Evolutionary conservation across 73 alveolate genomes (phyloP).

Genomic region (Tetrahymena borealis): DNA sequence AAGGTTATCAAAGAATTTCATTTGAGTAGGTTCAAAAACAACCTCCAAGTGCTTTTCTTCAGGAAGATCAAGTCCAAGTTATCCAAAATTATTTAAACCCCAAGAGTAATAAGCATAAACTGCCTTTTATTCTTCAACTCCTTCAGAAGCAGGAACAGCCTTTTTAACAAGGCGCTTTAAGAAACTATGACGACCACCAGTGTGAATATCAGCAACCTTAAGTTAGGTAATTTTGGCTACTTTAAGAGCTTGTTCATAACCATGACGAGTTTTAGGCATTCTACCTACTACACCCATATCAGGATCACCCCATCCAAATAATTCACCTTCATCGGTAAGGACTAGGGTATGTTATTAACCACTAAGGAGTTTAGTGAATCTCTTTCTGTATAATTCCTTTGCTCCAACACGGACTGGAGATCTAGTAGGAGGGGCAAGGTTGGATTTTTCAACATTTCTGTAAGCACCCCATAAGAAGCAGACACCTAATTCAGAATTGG

Average conservation of each 20-base stretch:
- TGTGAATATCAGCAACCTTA: constrained; percentile 14
- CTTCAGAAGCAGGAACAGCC: not conserved
- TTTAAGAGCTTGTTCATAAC: constrained; percentile 9
- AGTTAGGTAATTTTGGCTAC: constrained; percentile 17
- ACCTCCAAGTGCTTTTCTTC: constrained; percentile 12
- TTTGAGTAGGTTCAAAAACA: constrained; percentile 1
- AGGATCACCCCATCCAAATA: constrained; percentile 43
- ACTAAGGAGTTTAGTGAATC: constrained; percentile 21
- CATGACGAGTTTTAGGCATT: constrained; percentile 36
- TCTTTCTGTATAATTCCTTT: constrained; percentile 7
- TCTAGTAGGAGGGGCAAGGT: not conserved
- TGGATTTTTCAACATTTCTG: constrained; percentile 23
- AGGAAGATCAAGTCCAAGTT: constrained; percentile 35
- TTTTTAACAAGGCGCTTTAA: constrained; percentile 7
- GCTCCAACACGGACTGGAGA: constrained; percentile 41
- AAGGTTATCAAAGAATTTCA: constrained; percentile 5
- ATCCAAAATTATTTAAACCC: constrained; percentile 53
- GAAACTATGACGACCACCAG: constrained; percentile 45
- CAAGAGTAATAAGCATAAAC: constrained; percentile 35
- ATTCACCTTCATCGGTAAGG: constrained; percentile 22
- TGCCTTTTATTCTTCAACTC: not conserved
- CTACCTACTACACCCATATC: constrained; percentile 49
- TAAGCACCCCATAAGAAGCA: constrained; percentile 55
- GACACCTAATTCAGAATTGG: constrained; percentile 23
- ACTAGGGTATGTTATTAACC: constrained; percentile 50